Percentiles rank a stretch among this genome's conserved stretches.
Evolutionary conservation across 228 moss, liverwort and hornwort species (phyloP).

Genomic region (Sphagnum magellanicum): DNA sequence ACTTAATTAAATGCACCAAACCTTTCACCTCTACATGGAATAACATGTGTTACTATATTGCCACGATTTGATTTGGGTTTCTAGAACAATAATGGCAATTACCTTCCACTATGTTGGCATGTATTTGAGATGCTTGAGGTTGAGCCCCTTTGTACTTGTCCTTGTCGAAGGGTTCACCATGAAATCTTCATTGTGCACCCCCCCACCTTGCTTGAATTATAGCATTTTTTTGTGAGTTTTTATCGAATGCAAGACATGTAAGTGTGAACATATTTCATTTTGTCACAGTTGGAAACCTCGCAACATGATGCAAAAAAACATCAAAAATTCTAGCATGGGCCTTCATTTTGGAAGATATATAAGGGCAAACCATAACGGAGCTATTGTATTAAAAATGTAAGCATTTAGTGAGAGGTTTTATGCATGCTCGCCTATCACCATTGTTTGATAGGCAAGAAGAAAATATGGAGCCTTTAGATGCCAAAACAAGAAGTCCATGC

Average conservation of each 20-base stretch:
- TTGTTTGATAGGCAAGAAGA: conserved; percentile 26
- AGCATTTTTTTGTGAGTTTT: too few relatives aligned
- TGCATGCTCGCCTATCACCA: conserved; percentile 24
- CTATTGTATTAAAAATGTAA: conserved; percentile 9
- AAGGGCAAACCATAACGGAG: neutral
- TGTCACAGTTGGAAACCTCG: too few relatives aligned
- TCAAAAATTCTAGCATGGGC: too few relatives aligned
- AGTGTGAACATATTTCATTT: too few relatives aligned
- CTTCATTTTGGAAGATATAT: too few relatives aligned
- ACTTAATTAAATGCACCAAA: too few relatives aligned
- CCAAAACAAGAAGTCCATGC: conserved; percentile 71
- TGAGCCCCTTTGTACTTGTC: conserved; percentile 26
- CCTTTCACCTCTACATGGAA: too few relatives aligned
- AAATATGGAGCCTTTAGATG: conserved; percentile 61
- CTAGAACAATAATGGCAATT: neutral
- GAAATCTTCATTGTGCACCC: conserved; percentile 21
- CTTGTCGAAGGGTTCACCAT: conserved; percentile 16
- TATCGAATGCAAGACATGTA: too few relatives aligned
- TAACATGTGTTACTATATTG: too few relatives aligned
- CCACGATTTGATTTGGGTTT: too few relatives aligned
- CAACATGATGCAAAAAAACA: too few relatives aligned
- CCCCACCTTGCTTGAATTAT: conserved; percentile 22
- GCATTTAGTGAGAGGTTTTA: neutral
- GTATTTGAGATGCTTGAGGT: conserved; percentile 53
- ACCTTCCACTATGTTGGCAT: conserved; percentile 95